These are phyloP conservation scores for Xylaria sp. DNA, from an alignment of 2,329 filamentous ascomycete species.

Conservation along the genomic window DNA sequence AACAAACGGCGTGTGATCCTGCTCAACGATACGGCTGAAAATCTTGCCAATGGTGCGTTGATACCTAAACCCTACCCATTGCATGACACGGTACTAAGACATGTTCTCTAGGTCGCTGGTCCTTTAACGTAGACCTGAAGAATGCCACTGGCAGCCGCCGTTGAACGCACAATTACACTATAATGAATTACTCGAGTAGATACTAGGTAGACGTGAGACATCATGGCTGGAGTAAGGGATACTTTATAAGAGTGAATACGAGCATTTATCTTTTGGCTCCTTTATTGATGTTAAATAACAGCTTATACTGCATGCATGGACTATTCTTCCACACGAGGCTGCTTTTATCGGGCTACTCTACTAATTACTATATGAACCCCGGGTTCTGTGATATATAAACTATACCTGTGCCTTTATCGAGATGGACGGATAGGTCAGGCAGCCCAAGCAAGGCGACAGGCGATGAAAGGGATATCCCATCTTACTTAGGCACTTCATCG, in stretches of 20 bases:
- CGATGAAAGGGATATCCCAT: neutral
- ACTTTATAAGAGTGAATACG: slow-evolving; percentile 19
- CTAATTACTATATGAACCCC: neutral
- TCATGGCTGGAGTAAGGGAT: slow-evolving; percentile 36
- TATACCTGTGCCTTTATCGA: neutral
- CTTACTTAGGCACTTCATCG: neutral
- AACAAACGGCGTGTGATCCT: slow-evolving; percentile 90
- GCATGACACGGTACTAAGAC: neutral
- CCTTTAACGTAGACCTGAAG: slow-evolving; percentile 49
- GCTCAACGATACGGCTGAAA: slow-evolving; percentile 91
- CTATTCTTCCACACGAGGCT: neutral
- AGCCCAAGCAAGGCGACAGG: too few species aligned
- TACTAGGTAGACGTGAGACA: slow-evolving; percentile 27
- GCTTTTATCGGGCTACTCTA: neutral
- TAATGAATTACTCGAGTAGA: slow-evolving; percentile 32
- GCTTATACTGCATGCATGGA: neutral
- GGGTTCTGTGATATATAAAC: neutral
- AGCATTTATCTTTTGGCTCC: slow-evolving; percentile 5
- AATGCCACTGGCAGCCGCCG: slow-evolving; percentile 30
- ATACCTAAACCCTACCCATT: slow-evolving; percentile 3
- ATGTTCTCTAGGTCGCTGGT: slow-evolving; percentile 45
- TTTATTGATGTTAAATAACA: neutral
- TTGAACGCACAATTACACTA: slow-evolving; percentile 18
- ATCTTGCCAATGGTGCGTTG: slow-evolving; percentile 81
- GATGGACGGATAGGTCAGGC: neutral